phyloP scores from a whole-genome alignment of 1,284 basidiomycete species.

The Cryptococcus sp. region DNA sequence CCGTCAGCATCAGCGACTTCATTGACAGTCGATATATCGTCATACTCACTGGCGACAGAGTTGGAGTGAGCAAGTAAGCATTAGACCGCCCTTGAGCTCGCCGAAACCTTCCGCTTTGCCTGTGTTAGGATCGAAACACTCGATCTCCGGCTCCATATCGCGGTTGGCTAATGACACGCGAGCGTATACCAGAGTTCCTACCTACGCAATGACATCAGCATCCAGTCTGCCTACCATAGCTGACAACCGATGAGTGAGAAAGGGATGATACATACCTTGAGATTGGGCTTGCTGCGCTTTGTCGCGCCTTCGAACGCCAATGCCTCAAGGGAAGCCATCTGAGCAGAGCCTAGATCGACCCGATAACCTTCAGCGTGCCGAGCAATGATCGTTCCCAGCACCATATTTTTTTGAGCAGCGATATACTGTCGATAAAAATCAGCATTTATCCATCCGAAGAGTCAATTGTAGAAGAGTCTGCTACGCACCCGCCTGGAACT shows the following conservation, averaged over 20 bases:
- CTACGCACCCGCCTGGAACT: conserved; percentile 44
- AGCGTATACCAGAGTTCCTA: conserved; percentile 57
- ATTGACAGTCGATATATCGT: too few species aligned
- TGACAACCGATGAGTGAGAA: not conserved
- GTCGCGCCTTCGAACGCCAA: conserved; percentile 59
- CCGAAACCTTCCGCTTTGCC: conserved; percentile 57
- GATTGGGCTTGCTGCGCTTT: conserved; percentile 57
- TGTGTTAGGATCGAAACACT: conserved; percentile 56
- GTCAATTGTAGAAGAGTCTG: too few species aligned
- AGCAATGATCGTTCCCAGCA: conserved; percentile 56
- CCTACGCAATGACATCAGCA: conserved; percentile 32
- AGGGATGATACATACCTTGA: conserved; percentile 50
- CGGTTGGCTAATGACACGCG: conserved; percentile 55
- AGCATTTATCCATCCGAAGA: not conserved
- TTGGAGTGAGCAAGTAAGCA: conserved; percentile 48
- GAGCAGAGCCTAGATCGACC: conserved; percentile 57
- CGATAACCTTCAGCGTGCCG: conserved; percentile 57
- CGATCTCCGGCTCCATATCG: conserved; percentile 58
- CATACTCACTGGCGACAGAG: conserved; percentile 46
- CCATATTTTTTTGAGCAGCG: conserved; percentile 54
- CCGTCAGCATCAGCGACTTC: too few species aligned
- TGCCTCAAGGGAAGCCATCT: conserved; percentile 55
- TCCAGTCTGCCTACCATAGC: not conserved
- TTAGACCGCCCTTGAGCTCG: conserved; percentile 54
- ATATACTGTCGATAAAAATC: conserved; percentile 48